Evolutionary conservation across 495 filamentous ascomycete genomes (phyloP).

Genomic region (Umbilicaria muhlenbergii): DNA sequence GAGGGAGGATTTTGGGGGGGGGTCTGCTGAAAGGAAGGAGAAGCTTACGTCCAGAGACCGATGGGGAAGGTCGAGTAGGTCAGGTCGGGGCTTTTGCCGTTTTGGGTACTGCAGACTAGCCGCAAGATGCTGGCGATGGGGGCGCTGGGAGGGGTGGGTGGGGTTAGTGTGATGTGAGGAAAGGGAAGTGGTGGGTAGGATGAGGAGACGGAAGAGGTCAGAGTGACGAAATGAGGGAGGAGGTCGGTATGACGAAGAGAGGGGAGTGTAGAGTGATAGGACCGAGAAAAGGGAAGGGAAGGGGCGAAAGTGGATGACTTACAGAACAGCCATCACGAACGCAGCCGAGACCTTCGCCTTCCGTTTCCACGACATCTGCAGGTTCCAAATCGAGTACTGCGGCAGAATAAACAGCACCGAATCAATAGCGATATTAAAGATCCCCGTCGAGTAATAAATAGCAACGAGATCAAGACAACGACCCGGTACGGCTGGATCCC

Average conservation of each 20-base stretch:
- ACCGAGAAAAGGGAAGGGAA: not conserved
- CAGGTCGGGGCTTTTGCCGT: constrained; percentile 1
- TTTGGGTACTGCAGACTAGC: not conserved
- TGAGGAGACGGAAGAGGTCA: too few species aligned
- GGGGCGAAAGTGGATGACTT: not conserved
- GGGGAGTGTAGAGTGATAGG: not conserved
- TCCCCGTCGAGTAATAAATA: constrained; percentile 1
- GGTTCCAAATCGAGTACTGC: constrained; percentile 6
- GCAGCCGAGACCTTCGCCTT: constrained; percentile 5
- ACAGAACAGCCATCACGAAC: constrained; percentile 6
- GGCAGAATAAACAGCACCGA: constrained; percentile 8
- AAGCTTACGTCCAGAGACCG: constrained; percentile 6
- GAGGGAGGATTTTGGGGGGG: too few species aligned
- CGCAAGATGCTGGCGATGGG: constrained; percentile 8
- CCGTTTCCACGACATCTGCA: constrained; percentile 8
- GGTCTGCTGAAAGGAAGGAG: not conserved
- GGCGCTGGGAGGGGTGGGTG: constrained; percentile 5
- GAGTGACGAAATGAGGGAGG: too few species aligned
- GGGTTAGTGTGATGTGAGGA: too few species aligned
- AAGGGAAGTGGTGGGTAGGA: too few species aligned
- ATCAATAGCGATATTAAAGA: constrained; percentile 7
- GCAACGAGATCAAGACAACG: constrained; percentile 4
- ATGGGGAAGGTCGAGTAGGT: constrained; percentile 3
- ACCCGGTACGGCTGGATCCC: constrained; percentile 4
- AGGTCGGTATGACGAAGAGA: not conserved